Evolutionary conservation across 139 green algal genomes (phyloP), one percentile per base, ranked within the genome.

Genomic region (Nannochloris sp.): DNA sequence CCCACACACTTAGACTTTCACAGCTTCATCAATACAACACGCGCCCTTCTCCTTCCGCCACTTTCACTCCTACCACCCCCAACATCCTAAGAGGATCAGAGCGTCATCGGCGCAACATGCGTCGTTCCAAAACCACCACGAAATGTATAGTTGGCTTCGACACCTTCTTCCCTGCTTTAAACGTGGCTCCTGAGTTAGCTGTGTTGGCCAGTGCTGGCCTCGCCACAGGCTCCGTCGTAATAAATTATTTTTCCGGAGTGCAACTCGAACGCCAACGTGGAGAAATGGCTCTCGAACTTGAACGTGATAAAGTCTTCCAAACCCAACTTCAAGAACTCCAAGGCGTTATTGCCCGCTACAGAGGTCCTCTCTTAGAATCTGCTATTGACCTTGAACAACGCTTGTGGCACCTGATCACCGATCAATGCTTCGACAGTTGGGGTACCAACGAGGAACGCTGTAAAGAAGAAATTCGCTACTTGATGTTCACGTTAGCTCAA

Each of bases 311-410:
- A 34, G 53, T 24, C 33, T 46, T 53, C 8, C 63, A 36, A 57
- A n/a, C 35, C 42, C 65, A 60, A 61, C 56, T 66, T 12, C 31
- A 37, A 10, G 66, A 76, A 47, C 44, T 80, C 5, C 60, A 67
- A 15, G 58, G 56, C 10, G 54, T 82, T 12, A 66, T 71, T 32
- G 71, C 61, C 0, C 56, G 74, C 27, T 85, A 82, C 67, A 42
- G 83, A 13, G 83, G 83, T 0, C 83, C 83, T 6, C 70, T 90
- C 46, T 68, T 90, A 35, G 83, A 90, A 57, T 70, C 77, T 2
- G 74, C 71, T 8, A 76, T 89, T 6, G 83, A 90, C 61, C 70
- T 90, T 31, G 83, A 90, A 64, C 79, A 85, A 59, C 62, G 77
- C 6, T 45, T 90, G 29, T 85, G 76, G 74, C 77, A 88, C 55